Base-by-base conservation (phyloP, 2,329 filamentous ascomycete genomes). In the Penicillium sp. region DNA sequence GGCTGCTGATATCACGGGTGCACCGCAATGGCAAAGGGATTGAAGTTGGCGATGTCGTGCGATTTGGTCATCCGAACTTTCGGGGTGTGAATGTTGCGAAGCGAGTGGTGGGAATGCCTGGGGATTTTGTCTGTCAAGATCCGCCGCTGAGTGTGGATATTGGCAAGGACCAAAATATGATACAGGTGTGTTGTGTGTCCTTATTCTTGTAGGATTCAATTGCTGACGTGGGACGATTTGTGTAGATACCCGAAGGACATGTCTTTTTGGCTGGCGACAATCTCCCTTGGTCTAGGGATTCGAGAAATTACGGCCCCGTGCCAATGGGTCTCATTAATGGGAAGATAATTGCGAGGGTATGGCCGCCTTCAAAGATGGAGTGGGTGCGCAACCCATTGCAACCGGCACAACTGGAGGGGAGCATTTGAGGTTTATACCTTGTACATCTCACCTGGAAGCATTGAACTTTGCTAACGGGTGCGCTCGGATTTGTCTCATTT, bases 251-350 rank as follows among this genome's bases (percentile, higher is more conserved):
- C 0, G 80, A 89, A 67, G 94, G 94, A 1, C 94, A 99, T 78
- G 95, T 91, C 66, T 97, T 91, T 84, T 78, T 97, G 7, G 84
- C 86, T 2, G 94, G 94, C 2, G 94, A 99, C 73, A 97, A 97
- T 72, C 69, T 96, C 57, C 80, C 84, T 3, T 88, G 84, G 66
- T 97, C 91, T 23, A 79, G 90, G 60, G 94, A 99, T 76, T 97
- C 91, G 40, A 85, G 94, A 58, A 79, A 86, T 38, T 96, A 88
- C 75, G 94, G 94, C 0, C 91, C 94, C 0, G 71, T 99, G 27
- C 94, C 94, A 0, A 76, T 99, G 67, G 93, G 84, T 1, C 76
- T 99, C 59, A 83, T 99, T 41, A 86, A 82, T 64, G 91, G 91
- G 43, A 97, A 96, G 70, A 86, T 94, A 2, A 75, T 93, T 36